These are phyloP conservation scores for Globisporangium polare DNA, from an alignment of 352 stramenopile species.

Conservation along the genomic window DNA sequence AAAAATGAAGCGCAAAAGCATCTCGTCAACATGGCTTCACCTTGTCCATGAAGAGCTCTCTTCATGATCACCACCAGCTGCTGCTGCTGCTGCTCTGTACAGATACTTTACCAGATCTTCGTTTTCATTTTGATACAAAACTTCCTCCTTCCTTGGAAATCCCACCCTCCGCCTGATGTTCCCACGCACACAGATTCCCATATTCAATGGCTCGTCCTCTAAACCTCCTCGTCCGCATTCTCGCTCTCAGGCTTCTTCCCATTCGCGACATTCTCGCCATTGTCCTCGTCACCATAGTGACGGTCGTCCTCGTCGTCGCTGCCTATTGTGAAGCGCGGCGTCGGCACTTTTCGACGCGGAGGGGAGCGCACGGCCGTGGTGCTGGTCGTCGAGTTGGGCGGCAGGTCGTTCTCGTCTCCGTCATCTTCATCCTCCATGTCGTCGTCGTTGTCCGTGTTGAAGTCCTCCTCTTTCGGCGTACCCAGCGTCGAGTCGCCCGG, in stretches of 20 bases:
- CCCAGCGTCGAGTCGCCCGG: slow-evolving; percentile 30
- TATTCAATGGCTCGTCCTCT: not conserved
- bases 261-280: not conserved
- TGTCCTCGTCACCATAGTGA: not conserved
- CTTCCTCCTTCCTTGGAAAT: not conserved
- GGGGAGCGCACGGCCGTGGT: slow-evolving; percentile 25
- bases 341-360: slow-evolving; percentile 20
- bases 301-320: slow-evolving; percentile 31
- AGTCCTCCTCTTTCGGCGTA: slow-evolving; percentile 13
- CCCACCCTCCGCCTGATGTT: not conserved
- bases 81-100: no score
- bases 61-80: no score
- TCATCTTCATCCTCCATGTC: slow-evolving; percentile 19
- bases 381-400: slow-evolving; percentile 17
- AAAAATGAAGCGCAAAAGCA: not conserved
- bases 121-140: slow-evolving; percentile 1
- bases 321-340: slow-evolving; percentile 48
- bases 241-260: not conserved
- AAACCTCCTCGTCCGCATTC: not conserved
- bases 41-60: not conserved
- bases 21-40: not conserved
- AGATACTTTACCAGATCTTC: not conserved
- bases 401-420: slow-evolving; percentile 6
- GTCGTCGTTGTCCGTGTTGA: slow-evolving; percentile 3
- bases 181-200: not conserved